These are phyloP conservation scores for Eutypa lata DNA, from an alignment of 2,329 filamentous ascomycete species.

Conservation along the genomic window DNA sequence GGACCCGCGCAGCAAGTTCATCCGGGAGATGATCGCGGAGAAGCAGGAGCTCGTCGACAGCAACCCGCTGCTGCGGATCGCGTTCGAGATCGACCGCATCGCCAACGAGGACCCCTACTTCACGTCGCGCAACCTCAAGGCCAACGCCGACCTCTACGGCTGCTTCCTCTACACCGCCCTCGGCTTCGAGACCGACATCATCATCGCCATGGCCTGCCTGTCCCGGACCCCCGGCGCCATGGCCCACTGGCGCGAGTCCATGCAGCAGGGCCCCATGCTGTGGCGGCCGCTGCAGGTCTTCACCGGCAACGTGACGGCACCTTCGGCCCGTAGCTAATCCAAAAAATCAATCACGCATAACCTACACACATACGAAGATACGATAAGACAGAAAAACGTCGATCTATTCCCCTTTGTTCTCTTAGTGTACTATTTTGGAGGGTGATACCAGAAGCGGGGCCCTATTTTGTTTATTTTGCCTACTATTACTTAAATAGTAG, in stretches of 20 bases:
- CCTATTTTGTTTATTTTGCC: too few relatives aligned
- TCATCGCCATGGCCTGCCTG: slow-evolving; percentile 24
- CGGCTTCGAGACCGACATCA: slow-evolving; percentile 28
- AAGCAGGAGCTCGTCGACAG: slow-evolving; percentile 9
- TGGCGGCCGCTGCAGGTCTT: slow-evolving; percentile 2
- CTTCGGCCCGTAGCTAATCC: background rate
- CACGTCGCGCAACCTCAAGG: slow-evolving; percentile 31
- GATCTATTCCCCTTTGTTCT: too few relatives aligned
- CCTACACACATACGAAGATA: background rate
- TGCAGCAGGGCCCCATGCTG: slow-evolving; percentile 1
- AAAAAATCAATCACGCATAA: background rate
- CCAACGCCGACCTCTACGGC: slow-evolving; percentile 43
- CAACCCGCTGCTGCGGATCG: slow-evolving; percentile 34
- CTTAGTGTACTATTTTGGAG: too few relatives aligned
- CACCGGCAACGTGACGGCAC: background rate
- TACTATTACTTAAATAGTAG: too few relatives aligned
- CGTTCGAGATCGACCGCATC: slow-evolving; percentile 34
- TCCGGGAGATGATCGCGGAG: slow-evolving; percentile 25
- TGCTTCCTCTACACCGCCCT: slow-evolving; percentile 40
- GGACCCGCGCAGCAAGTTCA: slow-evolving; percentile 33
- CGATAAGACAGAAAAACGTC: too few relatives aligned
- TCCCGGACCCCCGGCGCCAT: slow-evolving; percentile 24
- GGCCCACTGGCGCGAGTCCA: slow-evolving; percentile 28
- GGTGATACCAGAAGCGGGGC: too few relatives aligned
- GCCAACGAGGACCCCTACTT: slow-evolving; percentile 36